phyloP scores from a whole-genome alignment of 768 basidiomycete species.

The Phaeotremella fagi region DNA sequence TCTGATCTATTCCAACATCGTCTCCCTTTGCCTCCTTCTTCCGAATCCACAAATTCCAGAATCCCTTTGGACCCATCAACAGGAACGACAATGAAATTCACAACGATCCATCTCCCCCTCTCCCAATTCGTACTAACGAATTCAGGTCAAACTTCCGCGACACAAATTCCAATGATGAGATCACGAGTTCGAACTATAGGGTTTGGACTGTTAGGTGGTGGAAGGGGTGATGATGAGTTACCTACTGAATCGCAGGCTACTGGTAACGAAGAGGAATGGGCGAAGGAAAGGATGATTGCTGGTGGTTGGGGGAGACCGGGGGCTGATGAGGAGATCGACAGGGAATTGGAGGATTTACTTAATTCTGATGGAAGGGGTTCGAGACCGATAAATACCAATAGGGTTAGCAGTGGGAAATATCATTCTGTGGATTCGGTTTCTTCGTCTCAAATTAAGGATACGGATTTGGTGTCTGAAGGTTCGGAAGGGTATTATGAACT shows the following conservation, averaged over 20 bases:
- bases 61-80: slow-evolving; percentile 15
- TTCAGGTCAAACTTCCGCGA: slow-evolving; percentile 53
- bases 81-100: slow-evolving; percentile 18
- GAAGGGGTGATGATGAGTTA: slow-evolving; percentile 52
- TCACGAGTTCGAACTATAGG: slow-evolving; percentile 75
- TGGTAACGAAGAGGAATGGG: not conserved
- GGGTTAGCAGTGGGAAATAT: not conserved
- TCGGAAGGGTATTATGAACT: slow-evolving; percentile 69
- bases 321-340: slow-evolving; percentile 20
- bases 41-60: slow-evolving; percentile 14
- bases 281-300: slow-evolving; percentile 15
- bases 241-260: slow-evolving; percentile 40
- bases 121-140: slow-evolving; percentile 52
- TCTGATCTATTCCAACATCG: slow-evolving; percentile 94
- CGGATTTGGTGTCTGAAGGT: slow-evolving; percentile 6
- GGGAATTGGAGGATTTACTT: slow-evolving; percentile 24
- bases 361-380: not conserved
- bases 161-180: slow-evolving; percentile 68
- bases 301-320: slow-evolving; percentile 24
- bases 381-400: not conserved
- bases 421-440: not conserved
- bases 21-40: slow-evolving; percentile 49
- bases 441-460: not conserved
- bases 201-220: slow-evolving; percentile 80
- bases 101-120: slow-evolving; percentile 68